phyloP scores from a whole-genome alignment of 2,329 filamentous ascomycete genomes.

The Fusarium oxysporum region DNA sequence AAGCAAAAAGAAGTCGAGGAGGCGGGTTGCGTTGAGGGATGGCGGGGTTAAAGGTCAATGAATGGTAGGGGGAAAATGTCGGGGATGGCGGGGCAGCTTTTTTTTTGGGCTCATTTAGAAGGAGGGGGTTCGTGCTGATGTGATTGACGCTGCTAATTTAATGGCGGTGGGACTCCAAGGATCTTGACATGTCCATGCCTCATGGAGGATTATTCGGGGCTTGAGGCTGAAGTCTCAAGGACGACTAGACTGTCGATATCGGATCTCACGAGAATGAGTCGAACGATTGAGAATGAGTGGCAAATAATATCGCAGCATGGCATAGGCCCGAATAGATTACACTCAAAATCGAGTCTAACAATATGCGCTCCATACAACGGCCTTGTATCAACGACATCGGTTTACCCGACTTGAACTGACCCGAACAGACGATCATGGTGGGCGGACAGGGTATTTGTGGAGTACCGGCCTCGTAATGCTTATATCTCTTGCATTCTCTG shows the following conservation, averaged over 20 bases:
- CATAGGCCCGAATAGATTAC: conserved; percentile 2
- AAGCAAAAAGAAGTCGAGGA: conserved; percentile 18
- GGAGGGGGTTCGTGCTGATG: conserved; percentile 23
- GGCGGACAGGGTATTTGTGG: conserved; percentile 5
- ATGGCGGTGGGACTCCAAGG: conserved; percentile 4
- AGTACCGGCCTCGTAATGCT: neutral
- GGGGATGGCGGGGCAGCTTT: conserved; percentile 37
- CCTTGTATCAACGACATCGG: neutral
- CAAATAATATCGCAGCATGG: neutral
- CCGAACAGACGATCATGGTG: conserved; percentile 23
- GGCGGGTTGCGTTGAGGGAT: conserved; percentile 25
- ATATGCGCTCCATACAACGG: conserved; percentile 27
- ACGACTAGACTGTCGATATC: neutral
- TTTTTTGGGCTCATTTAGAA: conserved; percentile 1
- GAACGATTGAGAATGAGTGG: neutral
- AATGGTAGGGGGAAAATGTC: conserved; percentile 3
- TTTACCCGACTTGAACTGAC: neutral
- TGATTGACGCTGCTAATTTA: conserved; percentile 28
- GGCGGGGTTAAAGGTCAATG: conserved; percentile 32
- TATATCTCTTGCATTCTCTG: neutral
- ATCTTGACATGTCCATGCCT: neutral
- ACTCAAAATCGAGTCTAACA: neutral
- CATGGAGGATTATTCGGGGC: conserved; percentile 18
- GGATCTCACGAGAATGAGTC: neutral
- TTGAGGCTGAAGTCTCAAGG: conserved; percentile 7